Evolutionary conservation across 495 filamentous ascomycete species (phyloP).

Genomic region (Cryomyces minteri): DNA sequence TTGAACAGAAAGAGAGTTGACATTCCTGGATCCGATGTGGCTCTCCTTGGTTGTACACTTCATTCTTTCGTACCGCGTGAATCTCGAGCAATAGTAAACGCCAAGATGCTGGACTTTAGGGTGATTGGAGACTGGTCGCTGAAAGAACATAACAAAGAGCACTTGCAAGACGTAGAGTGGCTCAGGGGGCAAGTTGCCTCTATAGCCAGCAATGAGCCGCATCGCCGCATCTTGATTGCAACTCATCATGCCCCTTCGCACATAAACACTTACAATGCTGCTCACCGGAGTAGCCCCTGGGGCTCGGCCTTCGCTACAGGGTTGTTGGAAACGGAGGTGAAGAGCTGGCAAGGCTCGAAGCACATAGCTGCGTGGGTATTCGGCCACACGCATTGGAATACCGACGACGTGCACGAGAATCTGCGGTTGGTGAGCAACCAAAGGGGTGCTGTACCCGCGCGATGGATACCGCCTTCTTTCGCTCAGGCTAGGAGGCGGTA

Average conservation of each 20-base stretch:
- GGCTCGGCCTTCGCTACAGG: background rate
- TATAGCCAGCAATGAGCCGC: background rate
- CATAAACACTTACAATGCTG: background rate
- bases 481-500: background rate
- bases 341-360: background rate
- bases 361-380: background rate
- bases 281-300: background rate
- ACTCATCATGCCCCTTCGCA: background rate
- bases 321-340: background rate
- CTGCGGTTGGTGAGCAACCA: background rate
- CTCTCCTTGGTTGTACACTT: background rate
- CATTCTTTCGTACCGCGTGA: background rate
- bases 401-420: background rate
- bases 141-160: background rate
- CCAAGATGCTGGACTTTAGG: background rate
- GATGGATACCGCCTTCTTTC: background rate
- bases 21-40: background rate
- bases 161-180: background rate
- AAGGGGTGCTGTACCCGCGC: background rate
- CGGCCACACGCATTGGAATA: background rate
- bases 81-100: background rate
- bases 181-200: background rate
- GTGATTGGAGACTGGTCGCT: background rate
- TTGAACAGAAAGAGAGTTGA: background rate
- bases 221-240: background rate